Percentiles rank a stretch among this genome's conserved stretches.
phyloP scores from a whole-genome alignment of 1,284 basidiomycete genomes.

The Lentinula novae-zelandiae region DNA sequence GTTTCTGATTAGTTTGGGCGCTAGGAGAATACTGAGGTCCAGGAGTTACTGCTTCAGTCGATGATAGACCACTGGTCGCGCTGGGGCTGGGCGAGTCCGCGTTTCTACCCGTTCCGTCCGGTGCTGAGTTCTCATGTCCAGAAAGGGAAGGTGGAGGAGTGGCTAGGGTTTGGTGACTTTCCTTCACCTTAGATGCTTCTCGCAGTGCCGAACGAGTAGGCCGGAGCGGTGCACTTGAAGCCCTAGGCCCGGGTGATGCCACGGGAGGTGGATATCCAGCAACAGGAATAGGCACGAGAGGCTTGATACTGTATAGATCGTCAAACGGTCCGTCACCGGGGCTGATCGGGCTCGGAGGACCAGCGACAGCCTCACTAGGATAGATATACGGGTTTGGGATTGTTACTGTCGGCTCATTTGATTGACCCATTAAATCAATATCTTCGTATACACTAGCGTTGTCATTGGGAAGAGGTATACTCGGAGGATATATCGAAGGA shows the following conservation, averaged over 20 bases:
- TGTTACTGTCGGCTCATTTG: constrained; percentile 2
- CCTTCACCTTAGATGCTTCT: constrained; percentile 23
- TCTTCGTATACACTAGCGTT: constrained; percentile 29
- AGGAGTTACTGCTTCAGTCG: neutral
- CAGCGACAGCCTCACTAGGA: neutral
- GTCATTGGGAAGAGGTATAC: constrained; percentile 29
- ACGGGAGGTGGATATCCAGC: neutral
- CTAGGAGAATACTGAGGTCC: neutral
- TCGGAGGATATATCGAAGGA: constrained; percentile 58
- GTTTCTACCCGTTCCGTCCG: neutral
- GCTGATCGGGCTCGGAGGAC: constrained; percentile 1
- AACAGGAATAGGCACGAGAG: neutral
- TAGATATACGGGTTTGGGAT: neutral
- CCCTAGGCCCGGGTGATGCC: constrained; percentile 1
- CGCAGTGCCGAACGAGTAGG: constrained; percentile 38
- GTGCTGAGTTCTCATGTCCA: constrained; percentile 18
- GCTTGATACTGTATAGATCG: constrained; percentile 2
- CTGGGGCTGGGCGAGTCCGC: constrained; percentile 22
- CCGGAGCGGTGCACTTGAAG: constrained; percentile 31
- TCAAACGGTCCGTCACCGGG: constrained; percentile 1
- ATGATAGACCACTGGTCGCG: constrained; percentile 13
- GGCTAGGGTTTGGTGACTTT: constrained; percentile 23
- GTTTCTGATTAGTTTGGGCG: neutral
- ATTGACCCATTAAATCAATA: constrained; percentile 17
- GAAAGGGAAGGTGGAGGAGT: constrained; percentile 41